Evolutionary conservation across 495 filamentous ascomycete species (phyloP).

Genomic region (Aspergillus panamensis): DNA sequence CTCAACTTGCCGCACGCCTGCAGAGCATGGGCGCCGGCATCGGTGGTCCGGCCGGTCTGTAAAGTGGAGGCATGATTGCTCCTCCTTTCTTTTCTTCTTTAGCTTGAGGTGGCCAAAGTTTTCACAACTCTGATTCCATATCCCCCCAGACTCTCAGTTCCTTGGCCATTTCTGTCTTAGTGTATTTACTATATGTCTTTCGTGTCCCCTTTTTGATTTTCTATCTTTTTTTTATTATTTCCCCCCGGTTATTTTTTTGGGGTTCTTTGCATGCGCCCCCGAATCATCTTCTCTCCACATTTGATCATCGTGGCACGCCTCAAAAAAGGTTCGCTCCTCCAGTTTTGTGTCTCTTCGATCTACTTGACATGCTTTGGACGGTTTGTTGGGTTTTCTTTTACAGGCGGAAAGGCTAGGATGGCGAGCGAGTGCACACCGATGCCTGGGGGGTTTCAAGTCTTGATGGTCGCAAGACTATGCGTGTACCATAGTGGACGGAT

Average conservation of each 20-base stretch:
- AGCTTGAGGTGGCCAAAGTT: slow-evolving; percentile 5
- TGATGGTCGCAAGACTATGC: slow-evolving; percentile 1
- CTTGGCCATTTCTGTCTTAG: slow-evolving; percentile 26
- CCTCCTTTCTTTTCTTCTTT: slow-evolving; percentile 18
- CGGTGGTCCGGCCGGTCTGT: slow-evolving; percentile 36
- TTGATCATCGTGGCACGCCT: neutral
- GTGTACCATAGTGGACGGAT: slow-evolving; percentile 25
- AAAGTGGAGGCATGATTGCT: slow-evolving; percentile 26
- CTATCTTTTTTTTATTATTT: neutral
- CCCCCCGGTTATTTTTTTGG: slow-evolving; percentile 19
- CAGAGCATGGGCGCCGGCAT: slow-evolving; percentile 64
- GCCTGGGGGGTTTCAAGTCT: neutral
- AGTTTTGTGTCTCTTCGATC: neutral
- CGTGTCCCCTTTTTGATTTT: neutral
- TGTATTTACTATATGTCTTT: slow-evolving; percentile 40
- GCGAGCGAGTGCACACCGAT: neutral
- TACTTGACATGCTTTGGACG: neutral
- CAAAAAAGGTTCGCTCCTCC: neutral
- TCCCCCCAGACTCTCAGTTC: slow-evolving; percentile 22
- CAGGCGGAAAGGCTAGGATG: slow-evolving; percentile 14
- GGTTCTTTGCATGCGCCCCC: slow-evolving; percentile 18
- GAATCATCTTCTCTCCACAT: slow-evolving; percentile 13
- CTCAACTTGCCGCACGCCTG: slow-evolving; percentile 81
- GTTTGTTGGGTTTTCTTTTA: slow-evolving; percentile 10
- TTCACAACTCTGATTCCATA: slow-evolving; percentile 18